Conservation (phyloP, 116 monocot genomes). For the Thalassia testudinum region DNA sequence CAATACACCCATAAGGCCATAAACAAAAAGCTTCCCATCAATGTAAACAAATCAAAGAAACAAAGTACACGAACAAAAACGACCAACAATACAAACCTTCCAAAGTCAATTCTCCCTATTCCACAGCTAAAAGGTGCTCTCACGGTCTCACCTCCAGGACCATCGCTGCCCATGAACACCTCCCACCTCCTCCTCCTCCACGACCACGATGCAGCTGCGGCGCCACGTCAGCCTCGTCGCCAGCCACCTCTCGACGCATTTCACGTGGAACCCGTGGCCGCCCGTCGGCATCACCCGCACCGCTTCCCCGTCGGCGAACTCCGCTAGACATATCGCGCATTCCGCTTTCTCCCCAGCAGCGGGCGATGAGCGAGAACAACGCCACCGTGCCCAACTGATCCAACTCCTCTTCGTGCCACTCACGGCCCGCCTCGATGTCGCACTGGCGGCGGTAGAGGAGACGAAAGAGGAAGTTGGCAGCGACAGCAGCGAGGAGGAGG, state of each 20-base stretch:
- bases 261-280: slow-evolving; percentile 42
- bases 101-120: too few species aligned
- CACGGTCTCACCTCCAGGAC: too few species aligned
- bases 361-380: slow-evolving; percentile 30
- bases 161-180: too few species aligned
- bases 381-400: slow-evolving; percentile 28
- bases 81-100: too few species aligned
- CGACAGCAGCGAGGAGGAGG: slow-evolving; percentile 46
- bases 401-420: slow-evolving; percentile 3
- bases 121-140: too few species aligned
- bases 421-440: slow-evolving; percentile 9
- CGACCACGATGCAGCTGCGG: neutral
- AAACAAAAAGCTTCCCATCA: too few species aligned
- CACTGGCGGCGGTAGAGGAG: slow-evolving; percentile 23
- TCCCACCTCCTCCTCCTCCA: too few species aligned
- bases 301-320: slow-evolving; percentile 49
- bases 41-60: too few species aligned
- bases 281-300: slow-evolving; percentile 34
- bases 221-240: slow-evolving; percentile 26
- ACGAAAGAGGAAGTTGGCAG: slow-evolving; percentile 34
- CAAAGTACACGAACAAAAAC: too few species aligned
- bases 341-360: slow-evolving; percentile 11
- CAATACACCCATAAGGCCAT: too few species aligned
- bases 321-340: slow-evolving; percentile 43
- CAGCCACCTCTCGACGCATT: slow-evolving; percentile 54